phyloP scores from a whole-genome alignment of 129 eudicot species.

The Mikania micrantha region DNA sequence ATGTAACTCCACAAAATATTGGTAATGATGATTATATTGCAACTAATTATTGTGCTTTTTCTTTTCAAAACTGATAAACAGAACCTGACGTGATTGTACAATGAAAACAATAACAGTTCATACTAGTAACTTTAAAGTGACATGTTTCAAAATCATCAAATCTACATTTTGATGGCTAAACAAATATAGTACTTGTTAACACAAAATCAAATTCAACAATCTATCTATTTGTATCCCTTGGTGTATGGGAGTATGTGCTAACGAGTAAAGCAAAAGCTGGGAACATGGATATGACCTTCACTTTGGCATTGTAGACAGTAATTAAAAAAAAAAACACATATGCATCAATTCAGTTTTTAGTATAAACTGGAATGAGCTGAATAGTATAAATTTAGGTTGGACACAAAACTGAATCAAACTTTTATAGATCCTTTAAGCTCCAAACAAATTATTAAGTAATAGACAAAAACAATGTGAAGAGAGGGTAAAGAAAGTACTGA shows the following conservation, averaged over 20 bases:
- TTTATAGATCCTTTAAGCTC: neutral
- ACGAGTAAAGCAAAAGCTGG: neutral
- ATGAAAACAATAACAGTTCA: neutral
- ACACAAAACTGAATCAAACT: neutral
- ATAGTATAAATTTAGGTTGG: neutral
- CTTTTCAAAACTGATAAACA: neutral
- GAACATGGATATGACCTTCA: neutral
- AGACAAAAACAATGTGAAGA: neutral
- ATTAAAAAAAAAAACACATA: neutral
- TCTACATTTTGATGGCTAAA: neutral
- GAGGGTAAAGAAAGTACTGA: conserved; percentile 36
- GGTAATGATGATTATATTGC: neutral
- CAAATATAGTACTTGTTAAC: neutral
- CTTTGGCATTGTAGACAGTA: neutral
- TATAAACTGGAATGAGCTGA: neutral
- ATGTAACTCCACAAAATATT: neutral
- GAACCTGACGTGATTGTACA: neutral
- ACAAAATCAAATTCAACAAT: neutral
- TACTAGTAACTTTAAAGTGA: neutral
- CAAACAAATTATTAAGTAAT: neutral
- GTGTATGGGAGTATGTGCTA: neutral
- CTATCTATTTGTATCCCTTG: neutral
- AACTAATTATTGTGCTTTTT: neutral
- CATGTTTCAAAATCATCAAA: neutral
- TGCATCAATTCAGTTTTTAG: neutral